Percentiles rank a stretch among this genome's conserved stretches.
phyloP scores from a whole-genome alignment of 768 basidiomycete species.

The Hypholoma fasciculare region DNA sequence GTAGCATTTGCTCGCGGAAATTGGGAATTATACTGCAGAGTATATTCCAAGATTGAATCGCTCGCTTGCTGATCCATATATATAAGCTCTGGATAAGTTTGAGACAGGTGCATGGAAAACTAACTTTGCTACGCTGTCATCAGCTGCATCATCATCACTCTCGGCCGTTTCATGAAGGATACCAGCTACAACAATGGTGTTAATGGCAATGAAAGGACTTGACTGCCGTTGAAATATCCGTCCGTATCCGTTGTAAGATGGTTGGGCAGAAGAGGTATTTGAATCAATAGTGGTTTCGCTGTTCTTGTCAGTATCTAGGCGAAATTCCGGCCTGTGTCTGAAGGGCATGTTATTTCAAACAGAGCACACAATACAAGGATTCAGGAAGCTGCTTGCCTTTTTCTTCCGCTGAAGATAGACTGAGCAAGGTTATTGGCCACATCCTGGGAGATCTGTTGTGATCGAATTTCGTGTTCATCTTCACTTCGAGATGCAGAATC shows the following conservation, averaged over 20 bases:
- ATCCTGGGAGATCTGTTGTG: not conserved
- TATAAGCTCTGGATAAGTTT: no score
- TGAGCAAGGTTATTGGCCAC: not conserved
- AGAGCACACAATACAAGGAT: not conserved
- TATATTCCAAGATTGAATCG: not conserved
- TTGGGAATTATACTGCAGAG: not conserved
- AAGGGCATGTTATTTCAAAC: not conserved
- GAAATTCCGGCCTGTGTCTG: not conserved
- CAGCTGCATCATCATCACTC: not conserved
- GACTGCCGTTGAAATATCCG: not conserved
- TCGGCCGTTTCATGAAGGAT: not conserved
- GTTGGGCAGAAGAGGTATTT: not conserved
- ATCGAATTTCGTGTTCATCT: no score
- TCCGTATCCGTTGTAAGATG: not conserved
- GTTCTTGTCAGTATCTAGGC: not conserved
- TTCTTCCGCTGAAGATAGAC: not conserved
- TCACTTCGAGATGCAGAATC: no score
- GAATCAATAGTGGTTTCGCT: not conserved
- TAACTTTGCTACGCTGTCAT: not conserved
- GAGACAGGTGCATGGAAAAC: not conserved
- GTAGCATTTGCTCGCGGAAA: not conserved
- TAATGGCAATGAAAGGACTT: not conserved
- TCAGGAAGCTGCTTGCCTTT: not conserved
- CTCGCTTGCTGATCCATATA: not conserved
- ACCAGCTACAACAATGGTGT: not conserved